phyloP scores from a whole-genome alignment of 768 basidiomycete species.

The Leucocoprinus sp. region DNA sequence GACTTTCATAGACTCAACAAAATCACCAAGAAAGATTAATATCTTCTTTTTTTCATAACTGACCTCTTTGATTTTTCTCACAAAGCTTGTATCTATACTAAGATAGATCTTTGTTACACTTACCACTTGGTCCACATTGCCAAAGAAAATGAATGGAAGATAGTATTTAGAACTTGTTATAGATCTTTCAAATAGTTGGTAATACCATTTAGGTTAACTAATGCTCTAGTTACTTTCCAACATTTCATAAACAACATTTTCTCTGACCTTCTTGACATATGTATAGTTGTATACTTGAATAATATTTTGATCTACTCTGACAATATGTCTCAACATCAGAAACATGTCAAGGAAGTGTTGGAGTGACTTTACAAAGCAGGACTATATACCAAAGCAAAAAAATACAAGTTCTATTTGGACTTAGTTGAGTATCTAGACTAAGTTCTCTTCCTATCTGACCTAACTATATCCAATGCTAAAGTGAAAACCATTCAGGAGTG shows the following conservation, averaged over 20 bases:
- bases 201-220: no score
- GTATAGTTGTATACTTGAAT: conserved; percentile 26
- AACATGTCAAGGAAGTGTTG: conserved; percentile 24
- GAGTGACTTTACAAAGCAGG: conserved; percentile 16
- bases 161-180: conserved; percentile 21
- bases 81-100: conserved; percentile 18
- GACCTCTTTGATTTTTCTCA: conserved; percentile 21
- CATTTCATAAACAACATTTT: no score
- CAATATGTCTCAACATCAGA: conserved; percentile 17
- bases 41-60: conserved; percentile 24
- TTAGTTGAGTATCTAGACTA: conserved; percentile 30
- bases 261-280: conserved; percentile 23
- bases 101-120: conserved; percentile 26
- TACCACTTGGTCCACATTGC: conserved; percentile 29
- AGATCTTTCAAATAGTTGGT: no score
- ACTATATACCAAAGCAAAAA: conserved; percentile 24
- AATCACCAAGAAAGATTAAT: conserved; percentile 27
- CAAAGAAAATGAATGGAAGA: conserved; percentile 34
- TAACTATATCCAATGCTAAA: conserved; percentile 16
- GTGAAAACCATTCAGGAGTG: conserved; percentile 22
- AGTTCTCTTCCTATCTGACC: conserved; percentile 20
- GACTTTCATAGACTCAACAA: conserved; percentile 20
- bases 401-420: conserved; percentile 24
- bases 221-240: no score
- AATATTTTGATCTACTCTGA: conserved; percentile 31